A percentile compares a stretch with the other conserved stretches of the same genome.
phyloP scores from a whole-genome alignment of 2,329 filamentous ascomycete species.

The Verticillium longisporum region DNA sequence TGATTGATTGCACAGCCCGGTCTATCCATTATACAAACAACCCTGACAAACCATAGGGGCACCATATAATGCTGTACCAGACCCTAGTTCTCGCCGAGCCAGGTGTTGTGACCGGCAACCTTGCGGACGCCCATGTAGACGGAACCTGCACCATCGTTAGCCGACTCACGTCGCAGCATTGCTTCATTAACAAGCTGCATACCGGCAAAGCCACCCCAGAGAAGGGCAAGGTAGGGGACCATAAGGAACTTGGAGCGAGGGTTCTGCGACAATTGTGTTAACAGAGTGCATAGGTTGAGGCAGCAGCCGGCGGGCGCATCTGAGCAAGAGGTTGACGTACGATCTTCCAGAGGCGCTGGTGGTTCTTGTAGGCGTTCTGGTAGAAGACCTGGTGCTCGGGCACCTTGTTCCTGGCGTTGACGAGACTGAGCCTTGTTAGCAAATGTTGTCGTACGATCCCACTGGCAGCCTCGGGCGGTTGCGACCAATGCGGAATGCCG shows the following conservation, averaged over 20 bases:
- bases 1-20: neutral
- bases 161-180: neutral
- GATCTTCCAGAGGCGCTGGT: slow-evolving; percentile 70
- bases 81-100: slow-evolving; percentile 53
- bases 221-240: slow-evolving; percentile 59
- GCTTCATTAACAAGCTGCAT: slow-evolving; percentile 23
- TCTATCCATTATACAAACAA: neutral
- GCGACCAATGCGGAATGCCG: neutral
- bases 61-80: slow-evolving; percentile 5
- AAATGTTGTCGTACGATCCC: slow-evolving; percentile 12
- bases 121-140: slow-evolving; percentile 71
- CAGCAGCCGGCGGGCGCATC: slow-evolving; percentile 4
- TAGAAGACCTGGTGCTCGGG: slow-evolving; percentile 68
- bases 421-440: slow-evolving; percentile 36
- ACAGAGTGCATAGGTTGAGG: neutral
- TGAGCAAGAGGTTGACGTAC: slow-evolving; percentile 42
- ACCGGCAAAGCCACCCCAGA: slow-evolving; percentile 59
- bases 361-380: slow-evolving; percentile 63
- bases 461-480: neutral
- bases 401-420: slow-evolving; percentile 72
- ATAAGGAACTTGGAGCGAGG: slow-evolving; percentile 59
- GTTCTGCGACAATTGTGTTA: slow-evolving; percentile 35
- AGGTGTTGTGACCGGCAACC: slow-evolving; percentile 72
- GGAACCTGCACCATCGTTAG: slow-evolving; percentile 27
- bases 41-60: neutral